Base-by-base conservation (phyloP, 2,329 filamentous ascomycete species). In the Colletotrichum sp. region DNA sequence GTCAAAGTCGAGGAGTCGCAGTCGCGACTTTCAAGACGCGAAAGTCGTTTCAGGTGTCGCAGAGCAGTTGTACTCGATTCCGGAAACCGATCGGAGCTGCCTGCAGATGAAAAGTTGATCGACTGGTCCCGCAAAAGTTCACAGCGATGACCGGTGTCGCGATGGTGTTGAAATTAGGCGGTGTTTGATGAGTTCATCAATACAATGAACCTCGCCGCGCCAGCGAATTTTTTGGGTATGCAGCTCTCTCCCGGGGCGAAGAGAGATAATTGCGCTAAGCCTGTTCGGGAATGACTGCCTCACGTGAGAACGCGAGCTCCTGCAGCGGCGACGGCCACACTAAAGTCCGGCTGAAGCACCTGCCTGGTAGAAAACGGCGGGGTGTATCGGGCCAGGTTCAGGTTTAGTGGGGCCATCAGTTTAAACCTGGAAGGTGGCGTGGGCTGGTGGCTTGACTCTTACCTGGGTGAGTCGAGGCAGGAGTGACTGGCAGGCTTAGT, bases 141-240 rank as follows among this genome's bases (percentile, higher is more conserved):
- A 74, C 77, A 74, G 78, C 77, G 78, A 79, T 78, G 77, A 79
- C 78, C 74, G 60, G 48, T 61, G 67, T 66, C 67, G 66, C 18
- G 57, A 71, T 52, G 52, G 59, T 61, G 59, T 66, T 76, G 71
- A 32, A 65, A 65, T 75, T 73, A 73, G 64, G 67, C 64, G 59
- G 34, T 60, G 57, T 34, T 57, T 75, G 71, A 74, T 71, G 71
- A 52, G 57, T 75, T 75, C 70, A 65, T 73, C 70, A 36, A 52
- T 21, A 75, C 64, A 64, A 65, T 36, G 48, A 69, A 52, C 64
- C 64, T 73, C 64, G 73, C 73, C 70, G 73, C 73, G 73, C 73
- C 73, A 69, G 43, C 57, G 73, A 75, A 75, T 63, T 75, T 75
- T 75, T 75, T 75, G 73, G 73, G 34, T 71, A 71, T 55, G 72